Percentiles rank a stretch among this genome's conserved stretches.
phyloP scores from a whole-genome alignment of 169 alveolate species.

The Eimeria nieschulzi region DNA sequence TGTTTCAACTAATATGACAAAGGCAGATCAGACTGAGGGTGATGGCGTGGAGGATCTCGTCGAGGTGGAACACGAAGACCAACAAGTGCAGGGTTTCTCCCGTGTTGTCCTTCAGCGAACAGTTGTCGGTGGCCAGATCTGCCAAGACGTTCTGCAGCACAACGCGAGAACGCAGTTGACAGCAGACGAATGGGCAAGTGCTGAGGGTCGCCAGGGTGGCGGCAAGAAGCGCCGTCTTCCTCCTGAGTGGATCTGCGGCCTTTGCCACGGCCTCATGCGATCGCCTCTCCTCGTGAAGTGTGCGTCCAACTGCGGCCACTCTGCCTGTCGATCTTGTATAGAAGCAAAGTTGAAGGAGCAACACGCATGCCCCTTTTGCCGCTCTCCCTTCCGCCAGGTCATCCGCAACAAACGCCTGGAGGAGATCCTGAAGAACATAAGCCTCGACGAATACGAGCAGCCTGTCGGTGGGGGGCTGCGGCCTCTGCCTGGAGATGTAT shows the following conservation, averaged over 20 bases:
- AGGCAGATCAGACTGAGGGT: background rate
- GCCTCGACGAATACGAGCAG: constrained; percentile 12
- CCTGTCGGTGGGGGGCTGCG: background rate
- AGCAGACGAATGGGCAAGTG: constrained; percentile 38
- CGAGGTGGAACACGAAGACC: constrained; percentile 41
- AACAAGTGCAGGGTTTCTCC: constrained; percentile 44
- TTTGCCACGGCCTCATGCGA: constrained; percentile 47
- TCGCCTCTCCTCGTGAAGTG: constrained; percentile 35
- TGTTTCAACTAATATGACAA: background rate
- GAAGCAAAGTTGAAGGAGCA: constrained; percentile 16
- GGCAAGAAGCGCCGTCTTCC: constrained; percentile 30
- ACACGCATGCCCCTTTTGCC: constrained; percentile 52
- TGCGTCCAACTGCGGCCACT: constrained; percentile 41
- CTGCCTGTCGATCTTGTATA: constrained; percentile 46
- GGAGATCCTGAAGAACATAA: constrained; percentile 17
- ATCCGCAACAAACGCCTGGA: constrained; percentile 58
- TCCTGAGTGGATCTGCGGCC: constrained; percentile 56
- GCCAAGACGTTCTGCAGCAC: background rate
- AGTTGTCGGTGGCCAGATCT: background rate
- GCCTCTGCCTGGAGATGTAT: too few species aligned
- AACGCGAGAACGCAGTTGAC: constrained; percentile 25
- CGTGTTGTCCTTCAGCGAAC: constrained; percentile 40
- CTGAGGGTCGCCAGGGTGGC: constrained; percentile 4
- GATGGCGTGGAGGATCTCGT: constrained; percentile 14
- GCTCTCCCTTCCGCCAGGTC: constrained; percentile 41